Percentiles rank a stretch among this genome's conserved stretches.
These are phyloP conservation scores for Aspergillus sp. DNA, from an alignment of 2,329 filamentous ascomycete species.

Conservation along the genomic window DNA sequence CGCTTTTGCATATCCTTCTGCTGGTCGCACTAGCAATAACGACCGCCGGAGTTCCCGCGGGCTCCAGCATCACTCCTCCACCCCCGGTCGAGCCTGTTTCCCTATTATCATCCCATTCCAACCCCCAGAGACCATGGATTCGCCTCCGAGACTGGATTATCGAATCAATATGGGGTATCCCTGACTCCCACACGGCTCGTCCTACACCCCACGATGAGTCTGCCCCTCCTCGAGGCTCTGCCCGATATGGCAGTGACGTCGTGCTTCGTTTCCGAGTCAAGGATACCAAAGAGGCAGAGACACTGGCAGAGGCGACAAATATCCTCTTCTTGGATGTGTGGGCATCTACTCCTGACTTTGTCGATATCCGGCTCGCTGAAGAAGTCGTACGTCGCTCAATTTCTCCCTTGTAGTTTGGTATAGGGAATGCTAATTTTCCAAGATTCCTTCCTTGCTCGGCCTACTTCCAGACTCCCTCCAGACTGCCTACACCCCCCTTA, in stretches of 20 bases:
- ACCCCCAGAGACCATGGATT: conserved; percentile 37
- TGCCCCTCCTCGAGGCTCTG: conserved; percentile 41
- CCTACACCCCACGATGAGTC: conserved; percentile 19
- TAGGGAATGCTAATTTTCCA: neutral
- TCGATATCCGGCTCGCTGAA: conserved; percentile 78
- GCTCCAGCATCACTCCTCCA: conserved; percentile 35
- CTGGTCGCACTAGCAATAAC: conserved; percentile 20
- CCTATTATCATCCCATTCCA: conserved; percentile 28
- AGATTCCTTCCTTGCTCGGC: conserved; percentile 71
- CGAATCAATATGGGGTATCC: conserved; percentile 44
- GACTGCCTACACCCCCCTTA: conserved; percentile 69
- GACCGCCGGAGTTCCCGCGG: conserved; percentile 35
- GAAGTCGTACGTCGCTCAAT: conserved; percentile 62
- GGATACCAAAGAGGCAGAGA: conserved; percentile 65
- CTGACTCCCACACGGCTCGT: conserved; percentile 25
- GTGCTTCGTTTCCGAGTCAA: conserved; percentile 85
- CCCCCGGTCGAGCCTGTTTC: conserved; percentile 32
- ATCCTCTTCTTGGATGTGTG: conserved; percentile 85
- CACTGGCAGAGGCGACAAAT: conserved; percentile 70
- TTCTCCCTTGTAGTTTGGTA: neutral
- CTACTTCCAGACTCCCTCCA: conserved; percentile 75
- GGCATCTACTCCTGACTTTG: conserved; percentile 77
- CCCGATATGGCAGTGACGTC: conserved; percentile 74
- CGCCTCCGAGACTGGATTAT: conserved; percentile 44
- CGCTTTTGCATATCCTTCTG: conserved; percentile 15